Evolutionary conservation across 2,329 filamentous ascomycete genomes (phyloP), one percentile per base, ranked within the genome.

Genomic region (Microcera coccophila): DNA sequence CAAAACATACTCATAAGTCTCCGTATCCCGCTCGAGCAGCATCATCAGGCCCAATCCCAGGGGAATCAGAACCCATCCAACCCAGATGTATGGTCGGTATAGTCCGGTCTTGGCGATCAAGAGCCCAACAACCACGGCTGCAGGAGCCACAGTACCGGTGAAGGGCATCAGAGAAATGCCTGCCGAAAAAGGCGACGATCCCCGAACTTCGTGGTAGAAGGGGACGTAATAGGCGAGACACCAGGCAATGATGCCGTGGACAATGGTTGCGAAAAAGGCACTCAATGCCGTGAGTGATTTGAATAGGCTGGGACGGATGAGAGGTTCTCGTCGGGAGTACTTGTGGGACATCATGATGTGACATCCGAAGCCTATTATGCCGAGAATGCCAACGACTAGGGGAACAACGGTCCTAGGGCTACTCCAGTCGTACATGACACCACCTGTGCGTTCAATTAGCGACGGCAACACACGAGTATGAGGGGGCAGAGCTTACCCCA

Each of bases 381-480:
- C 74, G 0, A 65, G 60, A 1, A 66, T 60, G 2, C 82, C 81
- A 4, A 85, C 35, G 5, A 81, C 61, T 9, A 87, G 62, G 0
- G 83, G 82, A 0, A 84, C 70, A 2, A 86, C 64, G 0, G 79
- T 82, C 2, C 72, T 70, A 72, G 77, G 84, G 3, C 73, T 79
- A 34, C 65, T 59, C 84, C 83, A 87, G 1, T 71, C 55, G 57
- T 84, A 86, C 64, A 82, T 76, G 8, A 84, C 72, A 28, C 81
- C 82, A 9, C 81, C 84, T 53, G 20, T 3, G 3, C 32, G 26
- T 15, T n/a, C n/a, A n/a, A n/a, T n/a, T n/a, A n/a, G 12, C 10
- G 19, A 53, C 14, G 53, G 43, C 12, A 41, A 44, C 10, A 33
- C 12, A 41, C 16, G 16, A 17, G 18, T 10, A 4, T 12, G 5